These are phyloP conservation scores for Chrysanthemum lavandulifolium DNA, from an alignment of 129 eudicot species.

Conservation along the genomic window DNA sequence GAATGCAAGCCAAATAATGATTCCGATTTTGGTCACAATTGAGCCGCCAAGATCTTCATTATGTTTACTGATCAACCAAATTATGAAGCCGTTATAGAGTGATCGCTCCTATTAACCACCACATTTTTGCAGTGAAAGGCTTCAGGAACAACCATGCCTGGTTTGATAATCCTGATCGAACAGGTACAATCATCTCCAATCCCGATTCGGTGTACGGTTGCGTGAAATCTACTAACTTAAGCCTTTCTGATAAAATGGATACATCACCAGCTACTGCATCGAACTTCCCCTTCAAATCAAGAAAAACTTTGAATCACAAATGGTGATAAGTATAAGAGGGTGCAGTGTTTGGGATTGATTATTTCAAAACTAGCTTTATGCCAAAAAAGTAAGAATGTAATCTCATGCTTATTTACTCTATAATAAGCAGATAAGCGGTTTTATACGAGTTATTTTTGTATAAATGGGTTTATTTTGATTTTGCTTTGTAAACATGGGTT, in stretches of 20 bases:
- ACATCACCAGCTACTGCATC: slow-evolving; percentile 71
- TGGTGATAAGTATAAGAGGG: background rate
- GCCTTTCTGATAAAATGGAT: slow-evolving; percentile 32
- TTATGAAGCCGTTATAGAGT: slow-evolving; percentile 48
- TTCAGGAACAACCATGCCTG: slow-evolving; percentile 47
- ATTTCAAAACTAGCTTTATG: too few species aligned
- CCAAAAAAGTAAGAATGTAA: too few species aligned
- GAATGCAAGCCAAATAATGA: slow-evolving; percentile 46
- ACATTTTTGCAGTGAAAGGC: slow-evolving; percentile 53
- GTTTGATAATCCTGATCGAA: slow-evolving; percentile 31
- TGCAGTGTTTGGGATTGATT: too few species aligned
- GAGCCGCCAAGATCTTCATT: slow-evolving; percentile 19
- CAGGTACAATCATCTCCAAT: slow-evolving; percentile 53
- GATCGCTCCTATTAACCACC: slow-evolving; percentile 39
- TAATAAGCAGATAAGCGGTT: too few species aligned
- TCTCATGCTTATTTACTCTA: too few species aligned
- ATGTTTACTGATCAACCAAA: slow-evolving; percentile 43
- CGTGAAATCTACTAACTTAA: slow-evolving; percentile 45
- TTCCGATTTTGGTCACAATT: slow-evolving; percentile 24
- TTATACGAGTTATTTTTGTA: too few species aligned
- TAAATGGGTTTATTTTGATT: too few species aligned
- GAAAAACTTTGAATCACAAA: background rate
- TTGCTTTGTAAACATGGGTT: too few species aligned
- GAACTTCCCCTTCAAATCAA: slow-evolving; percentile 27
- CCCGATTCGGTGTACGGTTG: slow-evolving; percentile 51